Evolutionary conservation across 208 protist species (phyloP).

Genomic region (Lotmaria passim): DNA sequence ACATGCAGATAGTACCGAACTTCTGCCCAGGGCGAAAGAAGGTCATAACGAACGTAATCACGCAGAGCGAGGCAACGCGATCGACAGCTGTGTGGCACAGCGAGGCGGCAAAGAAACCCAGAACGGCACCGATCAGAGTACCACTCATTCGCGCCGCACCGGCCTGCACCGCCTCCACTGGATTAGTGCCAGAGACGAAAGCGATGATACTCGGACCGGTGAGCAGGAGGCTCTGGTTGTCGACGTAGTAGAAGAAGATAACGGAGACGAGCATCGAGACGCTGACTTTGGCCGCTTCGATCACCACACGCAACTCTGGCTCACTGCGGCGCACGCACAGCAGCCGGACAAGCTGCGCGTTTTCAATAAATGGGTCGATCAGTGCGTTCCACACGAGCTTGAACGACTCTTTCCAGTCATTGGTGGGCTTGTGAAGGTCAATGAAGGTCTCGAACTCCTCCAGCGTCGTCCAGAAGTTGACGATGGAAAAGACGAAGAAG

Average conservation of each 20-base stretch:
- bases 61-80: slow-evolving; percentile 58
- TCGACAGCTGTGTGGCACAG: slow-evolving; percentile 53
- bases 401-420: slow-evolving; percentile 40
- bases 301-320: slow-evolving; percentile 56
- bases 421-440: slow-evolving; percentile 22
- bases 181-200: slow-evolving; percentile 76
- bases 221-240: slow-evolving; percentile 61
- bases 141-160: slow-evolving; percentile 63
- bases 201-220: slow-evolving; percentile 82
- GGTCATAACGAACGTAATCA: slow-evolving; percentile 74
- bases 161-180: slow-evolving; percentile 71
- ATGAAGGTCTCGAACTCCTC: slow-evolving; percentile 52
- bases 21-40: slow-evolving; percentile 66
- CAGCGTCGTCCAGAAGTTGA: slow-evolving; percentile 77
- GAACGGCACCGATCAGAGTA: slow-evolving; percentile 68
- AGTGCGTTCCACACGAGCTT: slow-evolving; percentile 39
- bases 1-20: slow-evolving; percentile 66
- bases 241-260: slow-evolving; percentile 78
- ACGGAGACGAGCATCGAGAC: slow-evolving; percentile 78
- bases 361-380: slow-evolving; percentile 49
- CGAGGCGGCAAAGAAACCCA: slow-evolving; percentile 78
- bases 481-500: slow-evolving; percentile 84
- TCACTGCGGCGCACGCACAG: slow-evolving; percentile 43
- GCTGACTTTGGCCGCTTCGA: slow-evolving; percentile 81
- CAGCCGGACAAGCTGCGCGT: slow-evolving; percentile 41